Evolutionary conservation across 352 stramenopile species (phyloP).

Genomic region (Paralagenidium karlingii): DNA sequence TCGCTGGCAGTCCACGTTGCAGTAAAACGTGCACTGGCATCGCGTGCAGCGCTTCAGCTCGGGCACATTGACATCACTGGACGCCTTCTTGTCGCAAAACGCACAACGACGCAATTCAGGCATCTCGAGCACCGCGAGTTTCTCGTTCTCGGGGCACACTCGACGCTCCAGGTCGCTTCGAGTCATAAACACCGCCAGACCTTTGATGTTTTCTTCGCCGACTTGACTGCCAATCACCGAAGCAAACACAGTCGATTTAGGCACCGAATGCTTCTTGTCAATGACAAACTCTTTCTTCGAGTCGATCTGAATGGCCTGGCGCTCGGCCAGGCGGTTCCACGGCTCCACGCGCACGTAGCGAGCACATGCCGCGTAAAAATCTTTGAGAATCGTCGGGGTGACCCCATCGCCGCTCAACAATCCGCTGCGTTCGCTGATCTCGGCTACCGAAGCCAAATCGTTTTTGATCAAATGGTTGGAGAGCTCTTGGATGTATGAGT

Average conservation of each 20-base stretch:
- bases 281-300: conserved; percentile 49
- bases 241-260: conserved; percentile 47
- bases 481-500: conserved; percentile 69
- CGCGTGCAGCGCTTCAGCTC: conserved; percentile 75
- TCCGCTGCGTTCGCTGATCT: conserved; percentile 60
- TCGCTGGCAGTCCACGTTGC: conserved; percentile 54
- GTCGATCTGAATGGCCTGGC: conserved; percentile 71
- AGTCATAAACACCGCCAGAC: conserved; percentile 71
- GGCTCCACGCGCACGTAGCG: conserved; percentile 51
- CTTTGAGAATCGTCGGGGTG: conserved; percentile 34
- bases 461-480: conserved; percentile 73
- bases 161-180: conserved; percentile 59
- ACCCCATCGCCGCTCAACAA: conserved; percentile 38
- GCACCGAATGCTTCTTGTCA: conserved; percentile 41
- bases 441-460: conserved; percentile 61
- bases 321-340: conserved; percentile 52
- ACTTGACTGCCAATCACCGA: conserved; percentile 58
- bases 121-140: conserved; percentile 62
- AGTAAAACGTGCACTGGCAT: conserved; percentile 81
- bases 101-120: conserved; percentile 52
- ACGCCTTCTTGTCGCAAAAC: conserved; percentile 67
- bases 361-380: conserved; percentile 52
- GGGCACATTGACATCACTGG: conserved; percentile 6
- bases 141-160: conserved; percentile 47
- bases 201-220: conserved; percentile 40